phyloP scores from a whole-genome alignment of 169 alveolate genomes.

The Eimeria tenella region DNA sequence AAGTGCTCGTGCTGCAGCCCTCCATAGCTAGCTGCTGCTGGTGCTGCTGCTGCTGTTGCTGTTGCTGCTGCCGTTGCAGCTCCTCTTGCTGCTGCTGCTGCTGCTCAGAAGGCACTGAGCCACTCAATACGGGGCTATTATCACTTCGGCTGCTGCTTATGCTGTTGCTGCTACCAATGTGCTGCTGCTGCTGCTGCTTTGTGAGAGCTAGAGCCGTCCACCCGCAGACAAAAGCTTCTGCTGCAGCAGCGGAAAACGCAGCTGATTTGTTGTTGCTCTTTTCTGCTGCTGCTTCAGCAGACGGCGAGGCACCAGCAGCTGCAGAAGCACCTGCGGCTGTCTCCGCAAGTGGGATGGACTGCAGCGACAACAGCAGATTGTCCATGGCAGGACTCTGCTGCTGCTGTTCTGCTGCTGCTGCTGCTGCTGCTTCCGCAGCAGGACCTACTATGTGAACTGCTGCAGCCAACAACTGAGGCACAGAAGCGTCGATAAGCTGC shows the following conservation, averaged over 20 bases:
- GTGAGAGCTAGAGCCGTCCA: not conserved
- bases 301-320: not conserved
- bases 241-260: not conserved
- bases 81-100: not conserved
- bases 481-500: conserved; percentile 24
- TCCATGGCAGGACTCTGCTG: not conserved
- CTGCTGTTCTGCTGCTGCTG: conserved; percentile 63
- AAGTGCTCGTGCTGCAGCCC: not conserved
- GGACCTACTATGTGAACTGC: conserved; percentile 22
- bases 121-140: not conserved
- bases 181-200: not conserved
- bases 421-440: conserved; percentile 10
- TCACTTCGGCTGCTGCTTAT: not conserved
- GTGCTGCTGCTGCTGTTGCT: conserved; percentile 31
- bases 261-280: not conserved
- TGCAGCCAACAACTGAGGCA: conserved; percentile 23
- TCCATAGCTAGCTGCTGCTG: conserved; percentile 9
- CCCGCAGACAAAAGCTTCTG: not conserved
- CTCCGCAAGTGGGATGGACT: not conserved
- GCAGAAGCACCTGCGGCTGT: not conserved
- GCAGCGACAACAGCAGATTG: conserved; percentile 25
- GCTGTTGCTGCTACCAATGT: not conserved
- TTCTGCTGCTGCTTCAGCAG: not conserved
- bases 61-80: not conserved
- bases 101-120: not conserved